Conservation (phyloP, 2,329 filamentous ascomycete species). For the Claviceps lovelessii region DNA sequence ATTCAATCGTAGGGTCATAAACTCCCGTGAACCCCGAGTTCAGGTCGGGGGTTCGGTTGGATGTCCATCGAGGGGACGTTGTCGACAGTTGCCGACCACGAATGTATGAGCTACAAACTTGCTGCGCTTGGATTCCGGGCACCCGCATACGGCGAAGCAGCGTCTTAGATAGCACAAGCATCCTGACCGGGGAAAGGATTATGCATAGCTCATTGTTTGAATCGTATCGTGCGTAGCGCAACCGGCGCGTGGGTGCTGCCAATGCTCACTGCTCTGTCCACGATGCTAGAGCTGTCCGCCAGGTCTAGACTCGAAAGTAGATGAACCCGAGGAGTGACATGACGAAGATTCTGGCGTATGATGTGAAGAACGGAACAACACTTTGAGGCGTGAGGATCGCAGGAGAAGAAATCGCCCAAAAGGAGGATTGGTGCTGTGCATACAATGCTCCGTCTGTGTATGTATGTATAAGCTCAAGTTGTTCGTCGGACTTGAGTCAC, state of each 20-base stretch:
- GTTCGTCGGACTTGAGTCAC: not conserved
- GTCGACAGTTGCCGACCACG: slow-evolving; percentile 1
- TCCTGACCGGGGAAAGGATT: not conserved
- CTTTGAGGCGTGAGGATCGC: not conserved
- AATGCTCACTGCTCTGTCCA: not conserved
- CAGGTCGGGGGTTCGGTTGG: slow-evolving; percentile 33
- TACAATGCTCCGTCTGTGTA: not conserved
- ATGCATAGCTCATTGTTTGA: slow-evolving; percentile 1
- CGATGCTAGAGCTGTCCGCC: not conserved
- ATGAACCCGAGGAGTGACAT: not conserved
- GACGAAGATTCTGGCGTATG: not conserved
- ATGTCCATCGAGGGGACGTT: slow-evolving; percentile 6
- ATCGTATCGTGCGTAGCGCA: not conserved
- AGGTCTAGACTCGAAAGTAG: not conserved
- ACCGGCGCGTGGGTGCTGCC: not conserved
- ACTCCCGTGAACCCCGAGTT: slow-evolving; percentile 44
- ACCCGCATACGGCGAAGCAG: not conserved
- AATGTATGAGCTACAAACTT: not conserved
- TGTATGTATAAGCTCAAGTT: not conserved
- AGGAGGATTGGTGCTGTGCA: not conserved
- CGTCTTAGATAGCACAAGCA: slow-evolving; percentile 1
- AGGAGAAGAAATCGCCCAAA: not conserved
- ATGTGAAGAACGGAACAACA: not conserved
- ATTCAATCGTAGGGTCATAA: slow-evolving; percentile 41
- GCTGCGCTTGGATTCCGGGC: not conserved